These are phyloP conservation scores for Xerophyta viscosa DNA, from an alignment of 106 monocot genomes.

Conservation along the genomic window DNA sequence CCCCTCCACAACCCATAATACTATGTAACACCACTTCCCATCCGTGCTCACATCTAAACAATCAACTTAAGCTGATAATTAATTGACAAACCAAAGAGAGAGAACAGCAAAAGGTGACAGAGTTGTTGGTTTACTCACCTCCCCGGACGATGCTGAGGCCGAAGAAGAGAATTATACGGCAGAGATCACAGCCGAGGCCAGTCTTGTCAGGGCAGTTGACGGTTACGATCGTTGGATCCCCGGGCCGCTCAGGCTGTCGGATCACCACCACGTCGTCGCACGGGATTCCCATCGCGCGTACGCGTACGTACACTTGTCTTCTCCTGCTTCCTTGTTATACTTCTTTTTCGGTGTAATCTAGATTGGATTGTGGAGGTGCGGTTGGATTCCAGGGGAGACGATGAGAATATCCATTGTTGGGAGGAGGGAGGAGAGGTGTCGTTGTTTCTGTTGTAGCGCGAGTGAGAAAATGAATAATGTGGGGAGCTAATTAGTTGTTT, in stretches of 20 bases:
- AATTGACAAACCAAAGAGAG: no score
- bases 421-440: no score
- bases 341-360: no score
- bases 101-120: no score
- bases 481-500: no score
- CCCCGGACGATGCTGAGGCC: slow-evolving; percentile 57
- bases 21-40: slow-evolving; percentile 82
- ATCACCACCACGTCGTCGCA: slow-evolving; percentile 56
- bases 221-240: slow-evolving; percentile 46
- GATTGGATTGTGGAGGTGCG: no score
- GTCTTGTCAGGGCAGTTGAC: slow-evolving; percentile 68
- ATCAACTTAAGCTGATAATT: no score
- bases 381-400: no score
- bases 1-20: slow-evolving; percentile 71
- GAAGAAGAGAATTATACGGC: slow-evolving; percentile 65
- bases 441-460: no score
- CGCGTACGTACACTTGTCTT: neutral
- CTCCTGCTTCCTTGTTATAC: neutral
- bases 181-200: slow-evolving; percentile 74
- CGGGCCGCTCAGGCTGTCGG: slow-evolving; percentile 34
- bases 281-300: slow-evolving; percentile 24
- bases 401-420: no score
- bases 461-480: no score
- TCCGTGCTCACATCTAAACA: slow-evolving; percentile 79
- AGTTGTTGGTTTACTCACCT: slow-evolving; percentile 30